Percentiles rank a stretch among this genome's conserved stretches.
Conservation (phyloP, 2,329 filamentous ascomycete species). For the Parafenestella ontariensis region DNA sequence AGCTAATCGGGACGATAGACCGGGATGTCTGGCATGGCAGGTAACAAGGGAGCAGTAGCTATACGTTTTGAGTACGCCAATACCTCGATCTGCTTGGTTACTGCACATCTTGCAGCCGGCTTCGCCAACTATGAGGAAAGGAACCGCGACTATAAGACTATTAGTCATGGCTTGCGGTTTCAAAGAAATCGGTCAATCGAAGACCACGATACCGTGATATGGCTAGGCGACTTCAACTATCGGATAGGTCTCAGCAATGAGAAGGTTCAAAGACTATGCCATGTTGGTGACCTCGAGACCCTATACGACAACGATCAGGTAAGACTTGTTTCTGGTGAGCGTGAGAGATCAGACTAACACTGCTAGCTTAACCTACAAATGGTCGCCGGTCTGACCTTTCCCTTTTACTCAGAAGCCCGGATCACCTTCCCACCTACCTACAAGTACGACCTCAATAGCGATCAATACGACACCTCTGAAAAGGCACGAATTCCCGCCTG, state of each 20-base stretch:
- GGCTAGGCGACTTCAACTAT: slow-evolving; percentile 99
- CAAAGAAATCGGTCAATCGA: slow-evolving; percentile 90
- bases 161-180: slow-evolving; percentile 85
- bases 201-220: slow-evolving; percentile 85
- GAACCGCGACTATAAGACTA: slow-evolving; percentile 91
- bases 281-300: slow-evolving; percentile 73
- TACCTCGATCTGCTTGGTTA: slow-evolving; percentile 93
- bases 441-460: slow-evolving; percentile 88
- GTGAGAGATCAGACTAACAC: slow-evolving; percentile 30
- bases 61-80: slow-evolving; percentile 95
- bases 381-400: slow-evolving; percentile 88
- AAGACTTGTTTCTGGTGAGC: slow-evolving; percentile 22
- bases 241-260: slow-evolving; percentile 86
- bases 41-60: slow-evolving; percentile 96
- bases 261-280: slow-evolving; percentile 75
- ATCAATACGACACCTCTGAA: slow-evolving; percentile 92
- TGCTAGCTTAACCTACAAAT: slow-evolving; percentile 88
- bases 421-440: slow-evolving; percentile 94
- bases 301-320: slow-evolving; percentile 93
- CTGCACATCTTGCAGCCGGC: slow-evolving; percentile 92
- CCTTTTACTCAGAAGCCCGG: slow-evolving; percentile 86
- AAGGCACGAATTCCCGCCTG: slow-evolving; percentile 95
- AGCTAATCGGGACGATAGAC: slow-evolving; percentile 57
- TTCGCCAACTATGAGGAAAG: slow-evolving; percentile 97
- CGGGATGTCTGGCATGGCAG: slow-evolving; percentile 94